These are phyloP conservation scores for Calonectria pteridis DNA, from an alignment of 2,329 filamentous ascomycete genomes.

Conservation along the genomic window DNA sequence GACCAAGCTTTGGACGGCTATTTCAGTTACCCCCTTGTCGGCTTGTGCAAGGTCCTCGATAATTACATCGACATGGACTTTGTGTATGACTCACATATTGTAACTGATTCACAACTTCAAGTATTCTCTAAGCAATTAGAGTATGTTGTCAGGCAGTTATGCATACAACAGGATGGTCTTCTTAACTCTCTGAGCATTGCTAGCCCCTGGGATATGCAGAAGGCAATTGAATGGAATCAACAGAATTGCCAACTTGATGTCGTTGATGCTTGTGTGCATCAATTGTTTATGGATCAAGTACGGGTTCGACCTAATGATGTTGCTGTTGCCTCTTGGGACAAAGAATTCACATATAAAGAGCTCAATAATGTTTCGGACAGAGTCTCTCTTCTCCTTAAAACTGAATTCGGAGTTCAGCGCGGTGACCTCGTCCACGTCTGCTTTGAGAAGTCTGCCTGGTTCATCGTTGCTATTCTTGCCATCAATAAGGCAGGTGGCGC, in stretches of 20 bases:
- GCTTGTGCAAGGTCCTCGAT: not conserved
- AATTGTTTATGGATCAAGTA: constrained; percentile 18
- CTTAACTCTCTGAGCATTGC: not conserved
- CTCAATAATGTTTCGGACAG: constrained; percentile 8
- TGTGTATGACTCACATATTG: not conserved
- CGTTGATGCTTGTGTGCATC: constrained; percentile 12
- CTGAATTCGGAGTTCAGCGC: constrained; percentile 13
- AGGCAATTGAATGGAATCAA: not conserved
- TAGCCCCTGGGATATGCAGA: not conserved
- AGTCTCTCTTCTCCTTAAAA: constrained; percentile 9
- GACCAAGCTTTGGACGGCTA: constrained; percentile 44
- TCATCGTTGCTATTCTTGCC: constrained; percentile 40
- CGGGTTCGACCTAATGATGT: not conserved
- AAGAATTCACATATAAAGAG: constrained; percentile 24
- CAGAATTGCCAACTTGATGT: not conserved
- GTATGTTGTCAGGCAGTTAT: not conserved
- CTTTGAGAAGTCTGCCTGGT: constrained; percentile 7
- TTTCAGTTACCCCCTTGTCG: not conserved
- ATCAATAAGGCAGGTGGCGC: constrained; percentile 40
- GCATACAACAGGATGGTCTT: not conserved
- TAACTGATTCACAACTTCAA: not conserved
- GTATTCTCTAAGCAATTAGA: not conserved
- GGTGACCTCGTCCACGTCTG: not conserved
- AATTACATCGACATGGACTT: not conserved
- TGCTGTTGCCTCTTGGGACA: constrained; percentile 36